These are phyloP conservation scores for Paramecium biaurelia DNA, from an alignment of 73 alveolate genomes.

Conservation along the genomic window DNA sequence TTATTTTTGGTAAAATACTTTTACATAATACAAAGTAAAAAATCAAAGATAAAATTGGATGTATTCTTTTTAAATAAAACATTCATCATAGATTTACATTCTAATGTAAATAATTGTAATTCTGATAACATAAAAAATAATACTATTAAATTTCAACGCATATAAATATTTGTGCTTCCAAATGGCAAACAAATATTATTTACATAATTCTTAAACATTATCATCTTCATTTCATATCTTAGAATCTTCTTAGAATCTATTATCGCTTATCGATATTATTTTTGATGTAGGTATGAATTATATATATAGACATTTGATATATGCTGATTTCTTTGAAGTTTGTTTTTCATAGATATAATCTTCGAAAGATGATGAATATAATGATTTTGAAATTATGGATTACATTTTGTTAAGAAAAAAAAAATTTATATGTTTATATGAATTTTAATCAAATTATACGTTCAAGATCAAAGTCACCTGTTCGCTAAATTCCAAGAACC, in stretches of 20 bases:
- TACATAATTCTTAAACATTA: too few species aligned
- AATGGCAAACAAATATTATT: too few species aligned
- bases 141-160: too few species aligned
- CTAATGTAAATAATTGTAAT: too few species aligned
- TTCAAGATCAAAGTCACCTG: background rate
- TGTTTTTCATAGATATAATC: background rate
- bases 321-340: background rate
- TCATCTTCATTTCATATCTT: background rate
- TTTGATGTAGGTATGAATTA: background rate
- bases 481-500: background rate
- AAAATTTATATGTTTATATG: background rate
- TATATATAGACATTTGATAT: background rate
- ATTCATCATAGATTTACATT: too few species aligned
- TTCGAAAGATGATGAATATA: background rate
- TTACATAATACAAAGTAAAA: too few species aligned
- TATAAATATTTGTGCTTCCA: too few species aligned
- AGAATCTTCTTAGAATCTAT: too few species aligned
- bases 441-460: background rate
- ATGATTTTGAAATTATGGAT: background rate
- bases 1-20: background rate
- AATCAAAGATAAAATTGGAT: background rate
- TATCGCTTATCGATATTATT: too few species aligned
- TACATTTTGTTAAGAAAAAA: background rate
- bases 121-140: too few species aligned
- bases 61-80: background rate